A percentile compares a stretch with the other conserved stretches of the same genome.
Evolutionary conservation across 192 early-diverging fungal genomes (phyloP).

Genomic region (Chytriomyces sp.): DNA sequence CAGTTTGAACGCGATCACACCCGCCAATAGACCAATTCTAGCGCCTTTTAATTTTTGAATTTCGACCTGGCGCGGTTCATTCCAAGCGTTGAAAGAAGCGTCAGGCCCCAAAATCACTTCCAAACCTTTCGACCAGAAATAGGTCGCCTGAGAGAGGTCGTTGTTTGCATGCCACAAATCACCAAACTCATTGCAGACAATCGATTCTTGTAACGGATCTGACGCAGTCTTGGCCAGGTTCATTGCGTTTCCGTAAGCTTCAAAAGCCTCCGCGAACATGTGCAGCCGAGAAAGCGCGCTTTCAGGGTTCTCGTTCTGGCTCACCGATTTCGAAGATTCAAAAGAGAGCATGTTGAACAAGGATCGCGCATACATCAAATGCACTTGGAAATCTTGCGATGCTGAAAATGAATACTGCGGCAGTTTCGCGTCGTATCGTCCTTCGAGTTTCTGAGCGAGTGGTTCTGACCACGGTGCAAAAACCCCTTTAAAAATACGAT

Average conservation of each 20-base stretch:
- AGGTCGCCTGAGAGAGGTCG: slow-evolving; percentile 8
- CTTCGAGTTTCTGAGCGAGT: not conserved
- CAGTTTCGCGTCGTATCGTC: not conserved
- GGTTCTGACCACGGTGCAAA: slow-evolving; percentile 3
- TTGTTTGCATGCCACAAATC: slow-evolving; percentile 29
- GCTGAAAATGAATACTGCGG: not conserved
- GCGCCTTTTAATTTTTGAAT: too few relatives aligned
- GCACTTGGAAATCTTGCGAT: not conserved
- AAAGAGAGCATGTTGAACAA: not conserved
- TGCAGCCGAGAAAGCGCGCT: not conserved
- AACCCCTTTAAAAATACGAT: slow-evolving; percentile 15
- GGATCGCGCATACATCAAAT: not conserved
- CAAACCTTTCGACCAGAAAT: slow-evolving; percentile 19
- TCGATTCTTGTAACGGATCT: not conserved
- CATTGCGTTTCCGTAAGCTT: slow-evolving; percentile 5
- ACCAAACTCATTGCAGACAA: slow-evolving; percentile 26
- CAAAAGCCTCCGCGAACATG: slow-evolving; percentile 24
- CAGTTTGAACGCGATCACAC: not conserved
- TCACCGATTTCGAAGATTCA: not conserved
- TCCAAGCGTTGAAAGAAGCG: slow-evolving; percentile 3
- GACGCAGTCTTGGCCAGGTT: not conserved
- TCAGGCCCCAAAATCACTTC: not conserved
- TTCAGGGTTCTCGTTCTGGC: not conserved
- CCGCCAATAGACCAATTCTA: not conserved
- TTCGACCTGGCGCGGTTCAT: not conserved